Base-by-base conservation (phyloP, 1,284 basidiomycete species). In the Cryptococcus sp. region DNA sequence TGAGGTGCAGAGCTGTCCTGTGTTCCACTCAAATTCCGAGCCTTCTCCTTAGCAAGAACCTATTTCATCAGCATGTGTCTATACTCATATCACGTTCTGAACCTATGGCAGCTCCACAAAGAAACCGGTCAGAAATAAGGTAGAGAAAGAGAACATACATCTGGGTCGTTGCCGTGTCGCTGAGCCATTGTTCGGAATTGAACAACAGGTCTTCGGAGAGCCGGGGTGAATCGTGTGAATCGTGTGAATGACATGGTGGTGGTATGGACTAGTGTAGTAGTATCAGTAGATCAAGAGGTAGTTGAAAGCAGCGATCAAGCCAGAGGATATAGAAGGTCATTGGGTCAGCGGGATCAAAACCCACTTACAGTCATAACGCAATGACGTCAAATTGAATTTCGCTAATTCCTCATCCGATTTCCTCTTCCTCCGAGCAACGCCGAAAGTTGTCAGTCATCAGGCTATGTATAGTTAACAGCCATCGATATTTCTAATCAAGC, bases 11-110 rank as follows among this genome's bases (percentile, higher is more conserved):
- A 67, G 31, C 58, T 52, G 43, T 65, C 65, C 51, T 72, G 68
- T 10, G 58, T 58, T 3, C 69, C 71, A 7, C 53, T 50, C 31
- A 75, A 58, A 52, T 73, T 72, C 46, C 63, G 56, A 5, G 65
- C 61, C 60, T 75, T 75, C 59, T 75, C 71, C 44, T 57, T 57
- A 5, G 60, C 69, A 46, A 73, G 50, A 14, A 58, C 53, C 62
- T 69, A 43, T 37, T 5, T n/a, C 7, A 15, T 52, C 50, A 46
- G 50, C 31, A 5, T 11, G 30, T 38, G 11, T 13, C 30, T 36
- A 23, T 14, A n/a, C 38, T 10, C 48, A n/a, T 14, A 14, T 14
- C 6, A 36, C 11, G 3, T 10, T 10, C 38, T 10, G 38, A 41
- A 41, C 38, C 10, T 10, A 41, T 41, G 38, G 38, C 38, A 41